Conservation (phyloP, 192 early-diverging fungal genomes). For the Fimicolochytrium jonesii region DNA sequence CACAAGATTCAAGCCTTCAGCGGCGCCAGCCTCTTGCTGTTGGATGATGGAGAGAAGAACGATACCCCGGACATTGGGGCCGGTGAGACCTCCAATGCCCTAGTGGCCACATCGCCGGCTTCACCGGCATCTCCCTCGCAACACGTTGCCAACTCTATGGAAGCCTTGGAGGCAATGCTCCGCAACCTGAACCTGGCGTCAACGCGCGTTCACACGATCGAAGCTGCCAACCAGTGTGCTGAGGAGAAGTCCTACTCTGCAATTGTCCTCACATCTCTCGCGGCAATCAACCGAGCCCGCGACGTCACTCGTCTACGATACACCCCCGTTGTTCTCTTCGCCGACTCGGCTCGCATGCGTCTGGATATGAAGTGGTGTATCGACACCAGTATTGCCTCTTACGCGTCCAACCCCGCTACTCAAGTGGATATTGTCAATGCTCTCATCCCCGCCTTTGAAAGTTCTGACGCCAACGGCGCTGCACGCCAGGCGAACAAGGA, state of each 20-base stretch:
- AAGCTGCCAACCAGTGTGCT: slow-evolving; percentile 3
- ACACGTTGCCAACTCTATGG: background rate
- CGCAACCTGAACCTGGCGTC: background rate
- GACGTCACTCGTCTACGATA: slow-evolving; percentile 49
- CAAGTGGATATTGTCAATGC: slow-evolving; percentile 64
- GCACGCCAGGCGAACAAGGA: slow-evolving; percentile 32
- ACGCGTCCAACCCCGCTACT: slow-evolving; percentile 62
- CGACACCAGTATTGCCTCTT: slow-evolving; percentile 54
- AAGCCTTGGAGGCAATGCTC: slow-evolving; percentile 2
- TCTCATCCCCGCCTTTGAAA: slow-evolving; percentile 68
- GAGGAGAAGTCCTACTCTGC: slow-evolving; percentile 17
- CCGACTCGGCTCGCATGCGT: slow-evolving; percentile 41
- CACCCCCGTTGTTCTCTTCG: slow-evolving; percentile 71
- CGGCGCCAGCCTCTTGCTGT: slow-evolving; percentile 6
- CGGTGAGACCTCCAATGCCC: background rate
- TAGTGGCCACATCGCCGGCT: background rate
- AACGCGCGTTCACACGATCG: slow-evolving; percentile 4
- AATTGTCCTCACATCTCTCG: slow-evolving; percentile 21
- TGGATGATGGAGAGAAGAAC: slow-evolving; percentile 17
- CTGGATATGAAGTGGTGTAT: slow-evolving; percentile 64
- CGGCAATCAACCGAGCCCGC: slow-evolving; percentile 13
- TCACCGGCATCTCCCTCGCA: background rate
- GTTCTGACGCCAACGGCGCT: slow-evolving; percentile 59
- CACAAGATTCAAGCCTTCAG: slow-evolving; percentile 22
- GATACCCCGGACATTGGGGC: background rate